Base-by-base conservation (phyloP, 2,329 filamentous ascomycete genomes). In the Apiospora rasikravindrae region DNA sequence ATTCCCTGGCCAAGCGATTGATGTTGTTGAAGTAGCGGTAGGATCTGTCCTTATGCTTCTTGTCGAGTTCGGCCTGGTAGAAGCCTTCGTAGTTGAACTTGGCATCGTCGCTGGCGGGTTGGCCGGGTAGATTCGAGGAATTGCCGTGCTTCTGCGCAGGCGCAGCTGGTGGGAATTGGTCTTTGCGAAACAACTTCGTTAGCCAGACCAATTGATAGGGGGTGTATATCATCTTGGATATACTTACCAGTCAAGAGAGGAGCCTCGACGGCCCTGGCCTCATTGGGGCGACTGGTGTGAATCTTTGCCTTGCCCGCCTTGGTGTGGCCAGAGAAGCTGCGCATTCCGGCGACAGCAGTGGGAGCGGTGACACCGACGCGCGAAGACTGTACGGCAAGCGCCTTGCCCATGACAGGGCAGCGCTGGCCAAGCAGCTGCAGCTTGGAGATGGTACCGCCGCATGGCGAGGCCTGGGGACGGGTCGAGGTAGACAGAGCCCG, bases 11-110 rank as follows among this genome's bases (percentile, higher is more conserved):
- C 73, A 99, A 88, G 47, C 96, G 95, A 81, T 99, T 99, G 90
- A 99, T 99, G 87, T 99, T 99, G 89, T 99, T 99, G 88, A 99
- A 99, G 87, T 98, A 98, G 80, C 96, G 94, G 87, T 99, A 99
- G 70, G 95, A 98, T 87, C 98, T 98, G 88, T 99, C 96, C 88
- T 97, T 95, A 89, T 98, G 96, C 87, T 99, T 99, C 90, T 98
- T 98, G 78, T 98, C 94, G 77, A 99, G 85, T 83, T 99, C 96
- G 74, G 86, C 86, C 76, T 92, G 86, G 85, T 98, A 99, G 84
- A 98, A 99, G 67, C 83, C 89, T 79, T 98, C 91, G 80, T 99
- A 99, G 83, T 98, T 89, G 83, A 98, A 99, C 79, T 91, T 94
- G 73, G 87, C 87, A 57, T 73, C 74, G 69, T 76, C 74, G 64